Evolutionary conservation across 176 grass and related monocot genomes (phyloP).

Genomic region (Carex myosuroides): DNA sequence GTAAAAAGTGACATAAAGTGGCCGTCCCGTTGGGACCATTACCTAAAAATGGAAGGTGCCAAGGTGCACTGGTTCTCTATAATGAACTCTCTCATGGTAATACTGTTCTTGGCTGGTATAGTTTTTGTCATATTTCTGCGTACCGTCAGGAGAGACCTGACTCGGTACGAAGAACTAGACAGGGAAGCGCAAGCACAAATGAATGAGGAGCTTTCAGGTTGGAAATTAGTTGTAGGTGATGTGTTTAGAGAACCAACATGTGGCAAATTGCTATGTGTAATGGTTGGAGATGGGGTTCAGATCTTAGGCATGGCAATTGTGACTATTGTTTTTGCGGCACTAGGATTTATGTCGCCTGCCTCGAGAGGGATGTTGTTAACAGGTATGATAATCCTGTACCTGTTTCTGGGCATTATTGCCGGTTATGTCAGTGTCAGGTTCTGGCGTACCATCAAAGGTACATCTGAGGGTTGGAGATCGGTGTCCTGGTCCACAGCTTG

Average conservation of each 20-base stretch:
- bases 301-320: constrained; percentile 80
- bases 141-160: constrained; percentile 73
- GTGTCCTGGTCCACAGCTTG: constrained; percentile 79
- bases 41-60: constrained; percentile 79
- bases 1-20: constrained; percentile 75
- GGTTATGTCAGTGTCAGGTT: constrained; percentile 73
- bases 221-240: constrained; percentile 88
- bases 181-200: constrained; percentile 85
- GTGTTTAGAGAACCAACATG: constrained; percentile 81
- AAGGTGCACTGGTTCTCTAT: constrained; percentile 93
- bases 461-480: constrained; percentile 68
- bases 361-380: constrained; percentile 84
- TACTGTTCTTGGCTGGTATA: constrained; percentile 79
- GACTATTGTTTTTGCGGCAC: constrained; percentile 73
- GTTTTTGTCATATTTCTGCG: constrained; percentile 87
- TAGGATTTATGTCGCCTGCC: constrained; percentile 85
- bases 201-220: constrained; percentile 80
- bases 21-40: constrained; percentile 83
- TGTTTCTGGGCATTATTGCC: constrained; percentile 71
- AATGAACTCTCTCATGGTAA: constrained; percentile 92
- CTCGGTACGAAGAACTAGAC: constrained; percentile 81
- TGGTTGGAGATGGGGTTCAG: constrained; percentile 77
- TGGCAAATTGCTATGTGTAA: constrained; percentile 64
- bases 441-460: constrained; percentile 79
- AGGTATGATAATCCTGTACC: constrained; percentile 88